A percentile compares a stretch with the other conserved stretches of the same genome.
Evolutionary conservation across 257 asterid species (phyloP).

Genomic region (Rehmannia glutinosa): DNA sequence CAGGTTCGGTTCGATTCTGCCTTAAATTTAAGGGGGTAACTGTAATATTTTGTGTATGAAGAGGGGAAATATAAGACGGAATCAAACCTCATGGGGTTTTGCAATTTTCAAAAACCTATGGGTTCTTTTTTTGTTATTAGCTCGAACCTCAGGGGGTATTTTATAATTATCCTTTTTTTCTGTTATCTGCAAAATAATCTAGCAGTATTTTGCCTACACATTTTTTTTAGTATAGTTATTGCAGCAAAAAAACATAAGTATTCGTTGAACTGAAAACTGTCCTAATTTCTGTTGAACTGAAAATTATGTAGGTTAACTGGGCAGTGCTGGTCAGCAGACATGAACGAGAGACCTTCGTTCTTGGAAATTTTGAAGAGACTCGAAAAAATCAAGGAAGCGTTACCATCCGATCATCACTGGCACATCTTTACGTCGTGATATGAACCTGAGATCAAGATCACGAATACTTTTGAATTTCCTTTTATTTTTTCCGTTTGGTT

Average conservation of each 20-base stretch:
- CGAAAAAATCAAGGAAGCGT: conserved; percentile 62
- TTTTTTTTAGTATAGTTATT: background rate
- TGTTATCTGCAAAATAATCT: background rate
- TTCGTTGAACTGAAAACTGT: background rate
- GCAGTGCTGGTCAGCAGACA: conserved; percentile 85
- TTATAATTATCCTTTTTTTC: background rate
- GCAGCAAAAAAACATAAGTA: background rate
- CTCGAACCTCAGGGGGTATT: too few species aligned
- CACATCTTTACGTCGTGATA: conserved; percentile 47
- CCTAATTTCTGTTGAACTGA: conserved; percentile 8
- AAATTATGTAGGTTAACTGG: conserved; percentile 51
- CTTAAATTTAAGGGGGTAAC: too few species aligned
- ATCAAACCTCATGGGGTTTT: too few species aligned
- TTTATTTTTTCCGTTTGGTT: background rate
- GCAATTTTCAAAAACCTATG: too few species aligned
- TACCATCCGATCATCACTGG: conserved; percentile 76
- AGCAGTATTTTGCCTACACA: background rate
- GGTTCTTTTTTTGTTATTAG: too few species aligned
- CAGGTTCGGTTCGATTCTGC: too few species aligned
- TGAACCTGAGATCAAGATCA: background rate
- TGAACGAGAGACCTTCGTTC: conserved; percentile 81
- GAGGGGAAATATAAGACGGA: too few species aligned
- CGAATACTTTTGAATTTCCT: conserved; percentile 5
- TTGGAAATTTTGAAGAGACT: conserved; percentile 81
- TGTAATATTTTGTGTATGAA: too few species aligned